These are phyloP conservation scores for Bassia scoparia DNA, from an alignment of 148 eudicot species.

Conservation along the genomic window DNA sequence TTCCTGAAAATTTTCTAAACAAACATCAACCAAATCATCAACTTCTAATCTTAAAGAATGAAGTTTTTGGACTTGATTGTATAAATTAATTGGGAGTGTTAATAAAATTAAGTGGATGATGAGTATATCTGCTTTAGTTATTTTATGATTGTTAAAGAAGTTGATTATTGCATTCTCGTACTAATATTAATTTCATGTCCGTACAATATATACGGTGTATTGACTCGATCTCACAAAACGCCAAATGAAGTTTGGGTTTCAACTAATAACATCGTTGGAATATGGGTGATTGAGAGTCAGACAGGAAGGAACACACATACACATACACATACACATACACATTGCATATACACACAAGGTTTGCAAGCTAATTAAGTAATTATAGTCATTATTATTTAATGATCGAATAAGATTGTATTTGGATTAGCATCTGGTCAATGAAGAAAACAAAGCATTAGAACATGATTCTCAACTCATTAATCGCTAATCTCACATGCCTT, in stretches of 20 bases:
- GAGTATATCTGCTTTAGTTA: too few relatives aligned
- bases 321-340: too few relatives aligned
- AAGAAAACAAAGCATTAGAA: slow-evolving; percentile 27
- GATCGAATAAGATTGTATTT: slow-evolving; percentile 15
- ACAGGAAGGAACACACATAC: not conserved
- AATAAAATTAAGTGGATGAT: too few relatives aligned
- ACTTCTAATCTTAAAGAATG: too few relatives aligned
- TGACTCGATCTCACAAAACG: not conserved
- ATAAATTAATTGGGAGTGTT: not conserved
- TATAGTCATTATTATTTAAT: slow-evolving; percentile 1
- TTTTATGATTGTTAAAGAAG: too few relatives aligned
- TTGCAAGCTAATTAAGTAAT: too few relatives aligned
- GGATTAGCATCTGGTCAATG: slow-evolving; percentile 27
- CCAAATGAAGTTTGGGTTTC: not conserved
- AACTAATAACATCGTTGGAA: not conserved
- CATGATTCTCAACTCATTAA: slow-evolving; percentile 26
- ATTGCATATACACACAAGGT: too few relatives aligned
- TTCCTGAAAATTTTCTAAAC: too few relatives aligned
- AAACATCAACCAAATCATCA: too few relatives aligned
- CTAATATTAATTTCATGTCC: not conserved
- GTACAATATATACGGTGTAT: slow-evolving; percentile 1
- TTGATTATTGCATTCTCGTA: too few relatives aligned
- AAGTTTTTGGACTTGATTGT: too few relatives aligned
- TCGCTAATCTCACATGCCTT: slow-evolving; percentile 34
- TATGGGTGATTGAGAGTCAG: slow-evolving; percentile 1